Evolutionary conservation across 2,329 filamentous ascomycete genomes (phyloP).

Genomic region (Penicillium sp.): DNA sequence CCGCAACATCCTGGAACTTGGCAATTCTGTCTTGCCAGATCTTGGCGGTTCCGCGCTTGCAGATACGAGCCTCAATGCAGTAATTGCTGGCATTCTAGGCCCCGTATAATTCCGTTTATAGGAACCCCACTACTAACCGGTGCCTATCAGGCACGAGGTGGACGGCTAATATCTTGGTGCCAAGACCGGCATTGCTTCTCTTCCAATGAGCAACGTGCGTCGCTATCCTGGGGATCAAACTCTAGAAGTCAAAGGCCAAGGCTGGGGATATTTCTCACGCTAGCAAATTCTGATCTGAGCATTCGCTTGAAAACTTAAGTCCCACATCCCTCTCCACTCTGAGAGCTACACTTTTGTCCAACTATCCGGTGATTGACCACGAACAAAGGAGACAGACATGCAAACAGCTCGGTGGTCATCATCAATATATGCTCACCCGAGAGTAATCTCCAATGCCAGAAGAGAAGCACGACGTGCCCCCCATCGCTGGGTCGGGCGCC

Average conservation of each 20-base stretch:
- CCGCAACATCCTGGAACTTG: neutral
- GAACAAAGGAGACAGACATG: neutral
- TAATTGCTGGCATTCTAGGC: neutral
- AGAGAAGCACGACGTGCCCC: constrained; percentile 9
- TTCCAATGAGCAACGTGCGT: neutral
- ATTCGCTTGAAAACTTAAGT: neutral
- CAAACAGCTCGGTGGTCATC: constrained; percentile 1
- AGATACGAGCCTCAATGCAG: neutral
- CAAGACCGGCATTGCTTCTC: neutral
- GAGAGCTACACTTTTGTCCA: neutral
- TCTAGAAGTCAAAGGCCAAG: neutral
- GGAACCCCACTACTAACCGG: neutral
- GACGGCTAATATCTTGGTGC: neutral
- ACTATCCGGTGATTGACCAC: neutral
- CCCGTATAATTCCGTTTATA: neutral
- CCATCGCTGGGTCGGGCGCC: constrained; percentile 26
- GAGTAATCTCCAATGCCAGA: constrained; percentile 10
- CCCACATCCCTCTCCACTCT: neutral
- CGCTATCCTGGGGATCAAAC: neutral
- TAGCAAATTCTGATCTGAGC: neutral
- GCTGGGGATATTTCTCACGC: neutral
- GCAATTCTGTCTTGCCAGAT: neutral
- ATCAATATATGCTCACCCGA: neutral
- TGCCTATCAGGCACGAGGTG: neutral
- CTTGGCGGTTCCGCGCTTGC: neutral